phyloP scores from a whole-genome alignment of 345 rosid species.

The Acer saccharum region DNA sequence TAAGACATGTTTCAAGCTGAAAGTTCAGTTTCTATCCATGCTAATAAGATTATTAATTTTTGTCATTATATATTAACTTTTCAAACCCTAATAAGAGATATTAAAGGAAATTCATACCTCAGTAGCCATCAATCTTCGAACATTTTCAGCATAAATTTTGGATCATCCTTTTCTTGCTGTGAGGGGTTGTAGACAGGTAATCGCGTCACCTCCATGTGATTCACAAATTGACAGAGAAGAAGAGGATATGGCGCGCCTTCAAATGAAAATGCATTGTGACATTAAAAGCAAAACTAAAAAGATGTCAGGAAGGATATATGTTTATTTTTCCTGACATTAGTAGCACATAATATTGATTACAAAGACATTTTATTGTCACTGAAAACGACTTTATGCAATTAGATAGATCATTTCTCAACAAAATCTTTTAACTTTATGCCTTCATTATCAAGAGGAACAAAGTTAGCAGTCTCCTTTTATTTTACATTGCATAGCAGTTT shows the following conservation, averaged over 20 bases:
- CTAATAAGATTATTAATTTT: not conserved
- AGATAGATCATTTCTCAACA: not conserved
- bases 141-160: constrained; percentile 87
- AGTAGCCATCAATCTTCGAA: constrained; percentile 80
- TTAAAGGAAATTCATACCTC: constrained; percentile 56
- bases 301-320: not conserved
- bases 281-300: not conserved
- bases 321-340: not conserved
- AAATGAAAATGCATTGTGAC: constrained; percentile 13
- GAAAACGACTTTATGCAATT: not conserved
- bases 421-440: not conserved
- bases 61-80: not conserved
- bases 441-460: not conserved
- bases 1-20: not conserved
- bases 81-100: not conserved
- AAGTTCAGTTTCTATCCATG: not conserved
- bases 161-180: constrained; percentile 85
- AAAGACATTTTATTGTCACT: not conserved
- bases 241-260: constrained; percentile 81
- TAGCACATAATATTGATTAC: not conserved
- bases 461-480: not conserved
- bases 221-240: constrained; percentile 89
- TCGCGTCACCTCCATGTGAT: constrained; percentile 73
- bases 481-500: not conserved
- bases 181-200: constrained; percentile 89